Conservation (phyloP, 345 rosid genomes). For the Eucalyptus dawsonii region DNA sequence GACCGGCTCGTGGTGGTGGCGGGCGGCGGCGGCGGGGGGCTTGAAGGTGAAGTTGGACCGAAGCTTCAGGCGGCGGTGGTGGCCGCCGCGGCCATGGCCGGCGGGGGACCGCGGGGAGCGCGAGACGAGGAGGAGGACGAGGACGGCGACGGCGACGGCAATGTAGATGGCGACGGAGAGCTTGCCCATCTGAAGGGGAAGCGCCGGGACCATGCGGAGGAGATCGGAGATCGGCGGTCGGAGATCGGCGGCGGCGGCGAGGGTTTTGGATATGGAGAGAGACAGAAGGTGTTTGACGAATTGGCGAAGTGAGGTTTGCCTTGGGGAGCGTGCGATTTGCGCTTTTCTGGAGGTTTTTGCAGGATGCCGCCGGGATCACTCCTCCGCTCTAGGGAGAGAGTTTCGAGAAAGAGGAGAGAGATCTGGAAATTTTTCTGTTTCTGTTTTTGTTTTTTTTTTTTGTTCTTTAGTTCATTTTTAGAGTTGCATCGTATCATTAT, state of each 20-base stretch:
- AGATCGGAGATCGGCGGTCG: not conserved
- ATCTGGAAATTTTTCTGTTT: not conserved
- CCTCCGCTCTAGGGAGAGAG: not conserved
- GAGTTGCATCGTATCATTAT: not conserved
- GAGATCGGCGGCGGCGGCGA: not conserved
- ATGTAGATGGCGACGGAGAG: slow-evolving; percentile 31
- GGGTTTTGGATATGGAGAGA: not conserved
- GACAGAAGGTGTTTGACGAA: not conserved
- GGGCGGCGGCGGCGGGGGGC: slow-evolving; percentile 3
- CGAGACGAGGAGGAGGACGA: slow-evolving; percentile 42
- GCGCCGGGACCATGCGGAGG: not conserved
- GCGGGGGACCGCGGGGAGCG: slow-evolving; percentile 28
- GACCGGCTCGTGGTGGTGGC: slow-evolving; percentile 14
- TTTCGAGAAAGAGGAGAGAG: not conserved
- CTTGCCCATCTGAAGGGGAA: slow-evolving; percentile 12
- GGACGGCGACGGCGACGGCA: slow-evolving; percentile 27
- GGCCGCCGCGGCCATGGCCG: slow-evolving; percentile 16
- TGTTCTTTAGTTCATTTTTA: not conserved
- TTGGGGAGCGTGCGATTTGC: not conserved
- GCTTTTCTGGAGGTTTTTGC: not conserved
- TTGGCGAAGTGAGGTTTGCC: not conserved
- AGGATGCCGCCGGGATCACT: not conserved
- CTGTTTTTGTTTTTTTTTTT: not conserved
- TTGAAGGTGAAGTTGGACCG: slow-evolving; percentile 38
- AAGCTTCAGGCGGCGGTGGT: slow-evolving; percentile 43